These are phyloP conservation scores for Ceratocystis cubensis DNA, from an alignment of 2,329 filamentous ascomycete genomes.

Conservation along the genomic window DNA sequence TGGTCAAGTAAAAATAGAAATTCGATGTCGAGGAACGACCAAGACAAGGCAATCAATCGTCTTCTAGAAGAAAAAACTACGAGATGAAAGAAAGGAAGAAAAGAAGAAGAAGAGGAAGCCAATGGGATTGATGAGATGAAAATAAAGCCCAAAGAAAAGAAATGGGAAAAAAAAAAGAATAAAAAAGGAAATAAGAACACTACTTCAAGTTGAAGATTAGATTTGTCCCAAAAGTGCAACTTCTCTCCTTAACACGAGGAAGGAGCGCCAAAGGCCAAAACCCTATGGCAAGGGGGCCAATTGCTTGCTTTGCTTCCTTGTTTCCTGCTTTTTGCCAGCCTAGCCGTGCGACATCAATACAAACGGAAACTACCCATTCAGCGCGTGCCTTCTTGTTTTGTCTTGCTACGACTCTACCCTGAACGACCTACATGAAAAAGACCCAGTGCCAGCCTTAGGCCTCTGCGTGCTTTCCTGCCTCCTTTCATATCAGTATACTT, in stretches of 20 bases:
- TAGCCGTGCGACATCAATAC: conserved; percentile 7
- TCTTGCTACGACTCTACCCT: neutral
- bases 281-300: conserved; percentile 3
- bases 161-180: conserved; percentile 7
- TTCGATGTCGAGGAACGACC: neutral
- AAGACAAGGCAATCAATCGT: neutral
- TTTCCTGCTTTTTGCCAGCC: neutral
- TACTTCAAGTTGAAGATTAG: neutral
- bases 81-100: conserved; percentile 7
- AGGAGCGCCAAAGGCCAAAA: conserved; percentile 2
- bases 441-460: neutral
- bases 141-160: conserved; percentile 1
- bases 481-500: no score
- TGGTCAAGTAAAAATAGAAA: neutral
- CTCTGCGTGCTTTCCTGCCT: neutral
- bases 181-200: conserved; percentile 7
- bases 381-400: neutral
- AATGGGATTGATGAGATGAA: neutral
- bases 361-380: neutral
- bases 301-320: neutral
- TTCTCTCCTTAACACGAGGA: conserved; percentile 5
- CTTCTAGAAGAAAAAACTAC: neutral
- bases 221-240: conserved; percentile 9
- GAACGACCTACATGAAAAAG: neutral
- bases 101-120: conserved; percentile 3